phyloP scores from a whole-genome alignment of 2,329 filamentous ascomycete genomes.

The Diaporthe ampelina region DNA sequence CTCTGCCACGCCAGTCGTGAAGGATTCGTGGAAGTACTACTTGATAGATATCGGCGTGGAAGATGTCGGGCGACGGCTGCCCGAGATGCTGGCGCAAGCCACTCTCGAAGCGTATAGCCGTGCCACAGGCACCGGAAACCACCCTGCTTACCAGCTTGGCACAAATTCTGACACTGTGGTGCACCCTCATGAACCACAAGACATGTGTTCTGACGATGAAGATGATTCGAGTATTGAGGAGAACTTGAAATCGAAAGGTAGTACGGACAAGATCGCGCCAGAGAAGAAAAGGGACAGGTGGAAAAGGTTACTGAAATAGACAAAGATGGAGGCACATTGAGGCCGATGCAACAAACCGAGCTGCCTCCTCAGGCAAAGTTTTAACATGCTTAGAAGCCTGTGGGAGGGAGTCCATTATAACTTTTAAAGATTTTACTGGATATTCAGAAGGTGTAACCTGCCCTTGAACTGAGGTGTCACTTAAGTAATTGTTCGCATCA shows the following conservation, averaged over 20 bases:
- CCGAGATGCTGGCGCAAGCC: slow-evolving; percentile 20
- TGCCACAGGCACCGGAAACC: slow-evolving; percentile 11
- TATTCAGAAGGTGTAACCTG: not conserved
- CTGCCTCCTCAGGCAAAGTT: no score
- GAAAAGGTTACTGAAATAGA: slow-evolving; percentile 8
- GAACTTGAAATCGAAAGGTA: not conserved
- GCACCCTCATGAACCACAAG: not conserved
- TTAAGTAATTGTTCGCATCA: not conserved
- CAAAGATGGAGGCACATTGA: not conserved
- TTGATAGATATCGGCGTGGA: slow-evolving; percentile 41
- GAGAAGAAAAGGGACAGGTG: slow-evolving; percentile 9
- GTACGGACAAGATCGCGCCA: not conserved
- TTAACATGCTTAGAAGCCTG: no score
- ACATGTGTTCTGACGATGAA: not conserved
- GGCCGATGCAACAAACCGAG: not conserved
- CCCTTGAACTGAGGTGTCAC: no score
- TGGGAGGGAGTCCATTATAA: not conserved
- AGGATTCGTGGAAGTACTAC: slow-evolving; percentile 39
- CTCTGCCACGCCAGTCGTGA: slow-evolving; percentile 28
- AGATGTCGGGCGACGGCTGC: slow-evolving; percentile 20
- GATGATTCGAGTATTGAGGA: not conserved
- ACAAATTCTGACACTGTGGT: not conserved
- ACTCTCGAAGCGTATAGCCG: slow-evolving; percentile 15
- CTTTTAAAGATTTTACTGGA: not conserved
- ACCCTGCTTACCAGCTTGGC: not conserved